A percentile compares a stretch with the other conserved stretches of the same genome.
Conservation (phyloP, 2,329 filamentous ascomycete genomes). For the Colletotrichum tropicale region DNA sequence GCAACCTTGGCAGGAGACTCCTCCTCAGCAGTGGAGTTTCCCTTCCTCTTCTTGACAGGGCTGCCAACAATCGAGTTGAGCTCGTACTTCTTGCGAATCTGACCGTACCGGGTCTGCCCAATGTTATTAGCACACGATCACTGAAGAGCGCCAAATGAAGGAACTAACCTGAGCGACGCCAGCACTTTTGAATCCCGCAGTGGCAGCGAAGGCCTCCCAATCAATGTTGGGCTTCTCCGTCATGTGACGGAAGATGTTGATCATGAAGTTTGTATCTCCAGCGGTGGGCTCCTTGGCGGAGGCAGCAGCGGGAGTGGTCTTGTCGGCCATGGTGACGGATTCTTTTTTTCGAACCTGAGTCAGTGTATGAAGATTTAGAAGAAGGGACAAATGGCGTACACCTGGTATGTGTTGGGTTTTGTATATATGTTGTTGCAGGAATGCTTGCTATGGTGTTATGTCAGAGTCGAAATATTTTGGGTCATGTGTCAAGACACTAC, state of each 20-base stretch:
- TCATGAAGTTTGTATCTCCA: constrained; percentile 48
- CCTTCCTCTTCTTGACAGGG: not conserved
- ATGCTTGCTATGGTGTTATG: not conserved
- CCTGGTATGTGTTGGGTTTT: not conserved
- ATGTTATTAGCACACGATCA: not conserved
- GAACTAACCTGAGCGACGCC: constrained; percentile 46
- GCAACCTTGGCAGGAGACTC: constrained; percentile 8
- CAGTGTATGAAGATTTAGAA: not conserved
- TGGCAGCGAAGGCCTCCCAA: constrained; percentile 49
- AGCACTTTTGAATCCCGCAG: constrained; percentile 48
- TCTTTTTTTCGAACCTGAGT: not conserved
- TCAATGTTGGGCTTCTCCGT: constrained; percentile 49
- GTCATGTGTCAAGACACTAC: too few species aligned
- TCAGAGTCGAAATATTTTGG: too few species aligned
- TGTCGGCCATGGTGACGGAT: constrained; percentile 31
- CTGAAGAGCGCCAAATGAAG: not conserved
- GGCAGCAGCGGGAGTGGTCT: not conserved
- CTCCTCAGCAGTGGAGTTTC: not conserved
- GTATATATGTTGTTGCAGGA: not conserved
- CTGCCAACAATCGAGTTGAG: constrained; percentile 24
- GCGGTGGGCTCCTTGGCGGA: constrained; percentile 40
- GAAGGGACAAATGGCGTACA: not conserved
- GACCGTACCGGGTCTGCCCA: constrained; percentile 48
- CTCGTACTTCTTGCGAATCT: constrained; percentile 50
- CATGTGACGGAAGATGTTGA: constrained; percentile 47